Base-by-base conservation (phyloP, 1,139 yeast genomes). In the Geotrichum fermentans region DNA sequence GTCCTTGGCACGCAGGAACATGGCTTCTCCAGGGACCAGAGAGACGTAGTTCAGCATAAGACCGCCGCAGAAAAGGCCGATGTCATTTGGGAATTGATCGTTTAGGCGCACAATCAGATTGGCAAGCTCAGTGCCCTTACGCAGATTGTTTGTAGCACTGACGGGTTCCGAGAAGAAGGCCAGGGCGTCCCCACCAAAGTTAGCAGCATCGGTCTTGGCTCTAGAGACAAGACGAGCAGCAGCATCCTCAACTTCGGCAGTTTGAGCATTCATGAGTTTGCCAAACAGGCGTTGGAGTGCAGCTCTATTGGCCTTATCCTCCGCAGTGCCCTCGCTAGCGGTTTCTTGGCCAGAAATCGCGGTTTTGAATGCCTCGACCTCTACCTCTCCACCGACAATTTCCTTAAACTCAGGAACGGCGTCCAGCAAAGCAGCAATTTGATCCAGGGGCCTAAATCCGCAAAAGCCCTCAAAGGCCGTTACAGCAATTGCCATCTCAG, bases 401-500 rank as follows among this genome's bases (percentile, higher is more conserved):
- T 73, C 78, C 45, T 68, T 70, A 51, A 94, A 78, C 68, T 89
- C 97, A 4, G 95, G 92, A 47, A 92, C 77, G 11, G 78, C 75
- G 51, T 73, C 63, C 59, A 92, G 75, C 55, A 88, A 80, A 43
- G 72, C 72, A 35, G 82, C 80, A 58, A 92, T 77, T 68, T 89
- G 83, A 41, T 75, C 77, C 61, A 90, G 77, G 11, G 98, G 98
- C 67, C 94, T 84, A 73, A 92, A 92, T 0, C 99, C 99, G 69
- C 98, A 92, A 72, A 92, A 90, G 0, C 97, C 98, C 72, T 92
- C 97, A 61, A 92, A 92, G 54, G 80, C 87, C 17, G 97, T 90
- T 49, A 92, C 81, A 10, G 98, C 98, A 65, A 92, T 81, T 47
- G 98, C 97, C 97, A 92, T 94, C 69, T 92, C 99, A 20, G 99